Evolutionary conservation across 2,329 filamentous ascomycete genomes (phyloP), one percentile per base, ranked within the genome.

Genomic region (Colletotrichum lupini): DNA sequence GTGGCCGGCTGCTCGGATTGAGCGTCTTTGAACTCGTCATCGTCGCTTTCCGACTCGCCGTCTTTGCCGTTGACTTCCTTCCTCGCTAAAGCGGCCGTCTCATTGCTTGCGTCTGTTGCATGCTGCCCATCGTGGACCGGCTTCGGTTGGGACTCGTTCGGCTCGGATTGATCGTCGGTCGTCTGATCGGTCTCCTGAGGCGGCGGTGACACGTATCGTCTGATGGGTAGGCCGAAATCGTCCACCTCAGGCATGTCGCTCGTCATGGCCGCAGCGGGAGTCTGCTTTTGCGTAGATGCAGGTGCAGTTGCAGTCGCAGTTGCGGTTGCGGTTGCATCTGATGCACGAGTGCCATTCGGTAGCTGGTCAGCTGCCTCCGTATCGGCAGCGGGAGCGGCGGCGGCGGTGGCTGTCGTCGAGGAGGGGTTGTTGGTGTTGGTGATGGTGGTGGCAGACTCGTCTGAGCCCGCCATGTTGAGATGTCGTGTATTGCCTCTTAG

Each of bases 161-260:
- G 52, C 49, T 57, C 57, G 22, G 70, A 46, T 14, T 68, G 22
- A 49, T 58, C 32, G n/a, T 71, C 67, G 49, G 62, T 63, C 58
- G 56, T 67, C 46, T 61, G 55, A 60, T 74, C 74, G 16, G 67
- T 62, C 52, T 67, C 71, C 55, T 75, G 68, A n/a, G 66, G 62
- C 12, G 74, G 59, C 37, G 83, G 81, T 67, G 80, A 82, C 77
- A 81, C 77, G 77, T 81, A 87, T 77, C 86, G 89, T 79, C 85
- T 87, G 74, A 92, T 87, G 22, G 92, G 92, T 75, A 94, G 83
- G 63, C 92, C 92, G 80, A 94, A 94, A 76, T 94, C 92, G 80
- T 94, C 92, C 72, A 91, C 83, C 78, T 92, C 90, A 62, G 79
- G 80, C 70, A 76, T 78, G 74, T 77, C 78, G 74, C 78, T 76